Evolutionary conservation across 345 rosid species (phyloP), one percentile per base, ranked within the genome.

Genomic region (Clausena lansium): DNA sequence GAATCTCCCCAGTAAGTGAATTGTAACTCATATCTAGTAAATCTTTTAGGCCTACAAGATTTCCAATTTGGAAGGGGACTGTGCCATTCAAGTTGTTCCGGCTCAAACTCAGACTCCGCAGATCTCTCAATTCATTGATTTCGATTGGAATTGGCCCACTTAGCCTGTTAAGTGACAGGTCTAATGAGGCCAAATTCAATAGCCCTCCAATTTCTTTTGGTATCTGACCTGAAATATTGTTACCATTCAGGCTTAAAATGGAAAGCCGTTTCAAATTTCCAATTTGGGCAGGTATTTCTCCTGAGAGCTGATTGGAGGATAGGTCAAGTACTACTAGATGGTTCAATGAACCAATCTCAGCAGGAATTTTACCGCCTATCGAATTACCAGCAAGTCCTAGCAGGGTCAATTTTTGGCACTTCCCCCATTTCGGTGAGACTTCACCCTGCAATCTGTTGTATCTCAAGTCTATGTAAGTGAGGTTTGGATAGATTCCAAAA

Each of bases 1-100:
- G 89, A 20, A 88, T 86, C 57, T 45, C 81, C 69, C 86, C 84
- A 2, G 83, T 32, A 1, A 86, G 76, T 14, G 74, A 70, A 60
- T 83, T 88, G 4, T 66, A 27, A 73, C 91, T 86, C 52, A 88
- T 70, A 80, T 88, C 88, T 35, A 87, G 79, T 10, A 61, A 62
- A 24, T 72, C 78, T 30, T 77, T 83, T 4, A 88, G 76, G 17
- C 45, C 10, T 41, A 32, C 77, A 67, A 88, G 63, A 61, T 82
- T 74, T 6, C 89, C 85, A 30, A 81, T 71, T 76, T 86, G 65
- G 10, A n/a, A 22, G 7, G 77, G 77, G 28, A 71, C 76, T 41
- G 76, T 41, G 1, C 80, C 80, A 14, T 57, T 57, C 4, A 81
- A 58, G 35, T 24, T 25, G 41, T 85, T 85, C 7, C 15, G 30